Base-by-base conservation (phyloP, 805 yeast genomes). In the Cyberlindnera veronae region DNA sequence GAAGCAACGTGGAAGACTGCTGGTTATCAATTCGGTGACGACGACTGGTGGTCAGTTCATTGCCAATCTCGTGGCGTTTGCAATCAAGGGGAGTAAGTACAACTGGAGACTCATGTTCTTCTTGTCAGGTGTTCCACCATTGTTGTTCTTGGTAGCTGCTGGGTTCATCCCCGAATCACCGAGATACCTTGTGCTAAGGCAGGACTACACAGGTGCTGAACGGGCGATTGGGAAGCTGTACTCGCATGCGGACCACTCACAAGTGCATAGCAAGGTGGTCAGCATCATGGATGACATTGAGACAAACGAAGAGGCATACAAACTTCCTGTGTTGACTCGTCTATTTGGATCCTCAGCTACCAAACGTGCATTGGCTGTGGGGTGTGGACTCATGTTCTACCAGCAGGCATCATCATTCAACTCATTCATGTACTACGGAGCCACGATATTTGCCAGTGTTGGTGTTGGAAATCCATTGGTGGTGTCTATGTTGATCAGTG, bases 351-450 rank as follows among this genome's bases (percentile, higher is more conserved):
- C 44, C 4, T 14, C 26, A 51, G 63, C 51, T 42, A 73, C 67
- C 16, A 58, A 53, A 29, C 57, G 68, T 36, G 74, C 74, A 0
- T 48, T 69, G 6, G 45, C 70, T 32, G 73, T 78, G 10, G 68
- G 79, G 4, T 70, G 76, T 48, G 72, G 72, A 15, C 57, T 79
- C 31, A 65, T 77, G 68, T 66, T 75, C 46, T 68, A 75, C 47
- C 84, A 79, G 54, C 84, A 78, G 57, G 64, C 71, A 36, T 69
- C 77, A n/a, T 84, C 84, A 39, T 72, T 76, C 55, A 77, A 77
- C 60, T 77, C 79, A 29, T 76, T 79, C 53, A 76, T 78, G 72
- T 78, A 77, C 58, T 79, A 77, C 51, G 75, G 80, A 6, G 74
- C 82, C 9, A 67, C 79, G 12, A 69, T 79, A 33, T 77, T 79